phyloP scores from a whole-genome alignment of 345 rosid genomes.

The Hibiscus tridactylites region DNA sequence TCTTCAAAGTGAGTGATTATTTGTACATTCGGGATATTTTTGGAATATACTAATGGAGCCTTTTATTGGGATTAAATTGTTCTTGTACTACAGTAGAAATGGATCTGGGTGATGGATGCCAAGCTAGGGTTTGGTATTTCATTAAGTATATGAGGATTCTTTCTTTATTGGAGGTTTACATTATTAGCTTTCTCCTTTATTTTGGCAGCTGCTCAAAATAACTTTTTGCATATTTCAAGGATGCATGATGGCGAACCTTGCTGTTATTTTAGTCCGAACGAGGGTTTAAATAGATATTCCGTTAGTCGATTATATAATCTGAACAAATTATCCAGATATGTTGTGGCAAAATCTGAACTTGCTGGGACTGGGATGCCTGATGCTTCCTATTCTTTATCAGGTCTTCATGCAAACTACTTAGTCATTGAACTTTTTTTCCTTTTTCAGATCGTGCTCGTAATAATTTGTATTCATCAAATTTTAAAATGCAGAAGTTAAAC shows the following conservation, averaged over 20 bases:
- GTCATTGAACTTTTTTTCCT: not conserved
- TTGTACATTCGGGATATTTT: not conserved
- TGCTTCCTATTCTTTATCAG: slow-evolving; percentile 41
- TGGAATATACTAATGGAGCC: not conserved
- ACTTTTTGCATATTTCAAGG: slow-evolving; percentile 19
- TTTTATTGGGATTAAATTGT: not conserved
- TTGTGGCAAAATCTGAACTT: slow-evolving; percentile 50
- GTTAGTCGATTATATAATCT: slow-evolving; percentile 20
- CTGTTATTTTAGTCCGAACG: slow-evolving; percentile 20
- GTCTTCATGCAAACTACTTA: slow-evolving; percentile 25
- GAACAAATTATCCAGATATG: slow-evolving; percentile 21
- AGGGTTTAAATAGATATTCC: slow-evolving; percentile 19
- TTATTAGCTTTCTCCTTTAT: slow-evolving; percentile 4
- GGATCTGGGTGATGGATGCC: not conserved
- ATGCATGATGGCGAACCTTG: slow-evolving; percentile 19
- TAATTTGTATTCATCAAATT: slow-evolving; percentile 5
- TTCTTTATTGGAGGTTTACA: not conserved
- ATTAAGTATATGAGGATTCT: not conserved
- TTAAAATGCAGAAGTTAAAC: slow-evolving; percentile 50
- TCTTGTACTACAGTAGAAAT: not conserved
- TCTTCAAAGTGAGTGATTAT: not conserved
- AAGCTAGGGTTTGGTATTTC: not conserved
- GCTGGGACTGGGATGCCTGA: slow-evolving; percentile 51
- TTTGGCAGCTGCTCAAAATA: slow-evolving; percentile 30
- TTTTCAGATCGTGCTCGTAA: slow-evolving; percentile 5